phyloP scores from a whole-genome alignment of 23 red algal species.

The Gracilariopsis chorda region DNA sequence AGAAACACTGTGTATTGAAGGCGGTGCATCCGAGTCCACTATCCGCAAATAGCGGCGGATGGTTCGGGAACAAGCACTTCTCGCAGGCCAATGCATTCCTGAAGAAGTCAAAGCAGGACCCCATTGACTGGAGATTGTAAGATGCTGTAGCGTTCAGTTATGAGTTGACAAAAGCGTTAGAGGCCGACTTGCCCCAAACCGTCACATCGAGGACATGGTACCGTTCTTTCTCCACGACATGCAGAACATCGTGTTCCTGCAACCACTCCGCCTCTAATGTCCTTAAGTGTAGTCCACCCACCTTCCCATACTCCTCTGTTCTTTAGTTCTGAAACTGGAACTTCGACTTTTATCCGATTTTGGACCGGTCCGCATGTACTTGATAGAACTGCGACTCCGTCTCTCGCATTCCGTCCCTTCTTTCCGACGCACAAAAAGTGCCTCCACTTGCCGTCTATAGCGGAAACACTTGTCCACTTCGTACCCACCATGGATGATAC shows the following conservation, averaged over 20 bases:
- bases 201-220: slow-evolving; percentile 77
- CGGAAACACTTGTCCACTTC: slow-evolving; percentile 74
- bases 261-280: slow-evolving; percentile 30
- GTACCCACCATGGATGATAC: slow-evolving; percentile 69
- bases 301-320: slow-evolving; percentile 64
- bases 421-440: slow-evolving; percentile 79
- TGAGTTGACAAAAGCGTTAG: not conserved
- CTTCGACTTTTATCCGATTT: slow-evolving; percentile 57
- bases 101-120: slow-evolving; percentile 30
- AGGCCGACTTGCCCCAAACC: slow-evolving; percentile 76
- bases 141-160: not conserved
- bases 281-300: slow-evolving; percentile 72
- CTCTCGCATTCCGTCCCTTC: slow-evolving; percentile 45
- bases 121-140: slow-evolving; percentile 73
- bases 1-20: slow-evolving; percentile 75
- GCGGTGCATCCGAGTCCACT: slow-evolving; percentile 90
- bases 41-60: slow-evolving; percentile 85
- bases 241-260: slow-evolving; percentile 38
- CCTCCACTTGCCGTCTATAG: slow-evolving; percentile 69
- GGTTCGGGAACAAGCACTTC: slow-evolving; percentile 99
- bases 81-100: slow-evolving; percentile 84
- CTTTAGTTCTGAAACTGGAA: slow-evolving; percentile 63
- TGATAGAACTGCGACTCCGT: slow-evolving; percentile 49
- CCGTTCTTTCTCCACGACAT: slow-evolving; percentile 36
- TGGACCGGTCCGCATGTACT: slow-evolving; percentile 52